Evolutionary conservation across 371 early-diverging fungal genomes (phyloP).

Genomic region (Thermomucor indicae-seudaticae): DNA sequence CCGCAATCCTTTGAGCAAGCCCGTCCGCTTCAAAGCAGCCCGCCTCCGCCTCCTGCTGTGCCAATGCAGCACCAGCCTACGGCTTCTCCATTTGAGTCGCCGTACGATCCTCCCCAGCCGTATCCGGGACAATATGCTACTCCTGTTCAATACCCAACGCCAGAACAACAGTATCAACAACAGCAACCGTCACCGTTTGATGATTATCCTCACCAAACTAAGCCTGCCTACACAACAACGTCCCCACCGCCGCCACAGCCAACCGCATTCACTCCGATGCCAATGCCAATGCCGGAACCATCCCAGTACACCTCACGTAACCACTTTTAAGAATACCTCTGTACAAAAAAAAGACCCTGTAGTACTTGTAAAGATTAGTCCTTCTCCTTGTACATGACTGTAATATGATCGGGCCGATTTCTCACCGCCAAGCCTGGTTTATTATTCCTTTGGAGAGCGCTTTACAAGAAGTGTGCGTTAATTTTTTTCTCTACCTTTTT

Average conservation of each 20-base stretch:
- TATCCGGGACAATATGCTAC: conserved; percentile 1
- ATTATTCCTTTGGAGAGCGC: conserved; percentile 1
- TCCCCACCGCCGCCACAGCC: conserved; percentile 8
- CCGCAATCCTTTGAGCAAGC: conserved; percentile 24
- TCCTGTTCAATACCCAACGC: not conserved
- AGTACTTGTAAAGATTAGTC: no score
- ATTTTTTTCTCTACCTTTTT: not conserved
- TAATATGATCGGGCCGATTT: no score
- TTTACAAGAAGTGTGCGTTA: not conserved
- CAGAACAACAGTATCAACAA: conserved; percentile 1
- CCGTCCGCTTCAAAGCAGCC: conserved; percentile 13
- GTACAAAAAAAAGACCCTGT: not conserved
- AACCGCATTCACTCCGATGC: not conserved
- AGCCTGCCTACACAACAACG: conserved; percentile 1
- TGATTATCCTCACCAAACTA: conserved; percentile 8
- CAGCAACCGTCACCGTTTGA: conserved; percentile 13
- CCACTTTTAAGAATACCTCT: conserved; percentile 3
- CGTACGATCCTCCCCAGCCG: conserved; percentile 15
- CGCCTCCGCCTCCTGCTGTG: conserved; percentile 4
- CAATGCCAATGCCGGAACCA: conserved; percentile 19
- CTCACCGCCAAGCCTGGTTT: not conserved
- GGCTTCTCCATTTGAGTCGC: conserved; percentile 22
- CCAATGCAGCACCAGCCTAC: conserved; percentile 1
- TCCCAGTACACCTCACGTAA: conserved; percentile 7
- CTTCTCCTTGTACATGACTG: no score